Evolutionary conservation across 805 yeast species (phyloP).

Genomic region (Sungouiella blattae): DNA sequence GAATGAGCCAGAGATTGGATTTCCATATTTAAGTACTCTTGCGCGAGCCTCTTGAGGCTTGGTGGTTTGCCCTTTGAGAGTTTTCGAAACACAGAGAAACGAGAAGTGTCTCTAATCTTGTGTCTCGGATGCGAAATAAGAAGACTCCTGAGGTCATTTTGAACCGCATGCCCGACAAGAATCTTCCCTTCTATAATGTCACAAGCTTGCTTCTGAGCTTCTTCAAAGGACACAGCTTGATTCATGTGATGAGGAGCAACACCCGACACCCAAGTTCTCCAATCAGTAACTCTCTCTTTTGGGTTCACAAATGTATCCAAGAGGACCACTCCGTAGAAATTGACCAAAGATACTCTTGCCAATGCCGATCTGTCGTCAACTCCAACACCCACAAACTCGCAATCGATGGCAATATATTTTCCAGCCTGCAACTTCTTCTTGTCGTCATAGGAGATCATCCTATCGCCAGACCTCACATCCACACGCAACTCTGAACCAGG

Average conservation of each 20-base stretch:
- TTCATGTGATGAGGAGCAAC: constrained; percentile 67
- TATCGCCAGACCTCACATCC: not conserved
- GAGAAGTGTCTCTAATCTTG: constrained; percentile 71
- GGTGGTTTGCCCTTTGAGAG: constrained; percentile 70
- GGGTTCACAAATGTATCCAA: constrained; percentile 78
- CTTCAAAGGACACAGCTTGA: constrained; percentile 60
- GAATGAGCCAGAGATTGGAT: constrained; percentile 79
- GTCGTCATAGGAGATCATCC: constrained; percentile 6
- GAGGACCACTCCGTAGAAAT: constrained; percentile 69
- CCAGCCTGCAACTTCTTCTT: constrained; percentile 51
- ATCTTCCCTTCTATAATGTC: constrained; percentile 39
- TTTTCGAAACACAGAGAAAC: constrained; percentile 53
- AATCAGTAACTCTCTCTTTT: constrained; percentile 71
- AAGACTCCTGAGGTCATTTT: constrained; percentile 71
- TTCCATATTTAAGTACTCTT: constrained; percentile 51
- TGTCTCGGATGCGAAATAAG: constrained; percentile 63
- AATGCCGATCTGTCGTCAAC: constrained; percentile 61
- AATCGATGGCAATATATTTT: constrained; percentile 77
- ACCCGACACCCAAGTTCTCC: constrained; percentile 94
- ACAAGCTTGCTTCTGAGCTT: constrained; percentile 52
- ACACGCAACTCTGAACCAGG: constrained; percentile 2
- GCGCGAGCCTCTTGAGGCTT: constrained; percentile 60
- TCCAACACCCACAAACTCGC: constrained; percentile 94
- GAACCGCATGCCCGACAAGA: constrained; percentile 82
- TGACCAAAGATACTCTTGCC: constrained; percentile 86